A percentile compares a stretch with the other conserved stretches of the same genome.
These are phyloP conservation scores for Diaporthe amygdali DNA, from an alignment of 2,329 filamentous ascomycete genomes.

Conservation along the genomic window DNA sequence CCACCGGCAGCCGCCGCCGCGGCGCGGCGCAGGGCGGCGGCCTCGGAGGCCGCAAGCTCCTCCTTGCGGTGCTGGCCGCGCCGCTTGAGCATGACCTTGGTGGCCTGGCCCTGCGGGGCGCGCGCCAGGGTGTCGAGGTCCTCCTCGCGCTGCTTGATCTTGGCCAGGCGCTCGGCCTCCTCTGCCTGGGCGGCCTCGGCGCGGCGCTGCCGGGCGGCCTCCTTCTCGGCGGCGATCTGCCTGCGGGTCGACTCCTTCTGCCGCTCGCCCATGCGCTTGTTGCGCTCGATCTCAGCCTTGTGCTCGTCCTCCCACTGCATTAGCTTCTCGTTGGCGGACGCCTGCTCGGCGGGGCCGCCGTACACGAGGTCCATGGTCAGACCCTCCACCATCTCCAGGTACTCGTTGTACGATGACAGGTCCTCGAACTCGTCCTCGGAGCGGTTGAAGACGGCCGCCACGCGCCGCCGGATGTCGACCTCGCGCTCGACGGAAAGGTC, in stretches of 20 bases:
- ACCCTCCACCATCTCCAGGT: slow-evolving; percentile 90
- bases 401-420: slow-evolving; percentile 86
- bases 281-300: slow-evolving; percentile 69
- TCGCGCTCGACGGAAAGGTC: slow-evolving; percentile 90
- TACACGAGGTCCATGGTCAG: slow-evolving; percentile 88
- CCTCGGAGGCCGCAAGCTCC: slow-evolving; percentile 40
- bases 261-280: slow-evolving; percentile 54
- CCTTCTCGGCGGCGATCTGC: slow-evolving; percentile 68
- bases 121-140: slow-evolving; percentile 73
- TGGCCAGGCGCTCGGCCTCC: slow-evolving; percentile 69
- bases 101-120: slow-evolving; percentile 58
- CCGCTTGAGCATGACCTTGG: slow-evolving; percentile 75
- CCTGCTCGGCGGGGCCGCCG: slow-evolving; percentile 64
- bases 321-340: slow-evolving; percentile 53
- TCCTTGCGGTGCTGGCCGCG: slow-evolving; percentile 58
- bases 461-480: slow-evolving; percentile 85
- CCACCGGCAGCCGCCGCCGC: slow-evolving; percentile 32
- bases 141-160: slow-evolving; percentile 68
- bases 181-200: slow-evolving; percentile 70
- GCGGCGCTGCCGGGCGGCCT: slow-evolving; percentile 68
- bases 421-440: slow-evolving; percentile 89
- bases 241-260: slow-evolving; percentile 58
- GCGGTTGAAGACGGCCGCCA: slow-evolving; percentile 84
- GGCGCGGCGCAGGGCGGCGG: slow-evolving; percentile 36
- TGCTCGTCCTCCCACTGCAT: slow-evolving; percentile 77